Evolutionary conservation across 176 grass and related monocot genomes (phyloP).

Genomic region (maize (Zea mays)): Zm-B73-REFERENCE-NAM-5.0 NC_050103.1:177155501-177156000

Average conservation of each 20-base stretch:
- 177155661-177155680: constrained; percentile 48
- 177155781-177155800: constrained; percentile 49
- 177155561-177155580: constrained; percentile 75
- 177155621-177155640: constrained; percentile 47
- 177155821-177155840: constrained; percentile 47
- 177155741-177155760: constrained; percentile 52
- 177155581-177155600: constrained; percentile 71
- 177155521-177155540: constrained; percentile 73
- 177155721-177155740: constrained; percentile 50
- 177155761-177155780: constrained; percentile 40
- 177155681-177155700: constrained; percentile 48
- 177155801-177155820: constrained; percentile 38
- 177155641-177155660: constrained; percentile 46
- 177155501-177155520: constrained; percentile 84
- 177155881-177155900: constrained; percentile 52
- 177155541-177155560: constrained; percentile 58
- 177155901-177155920: constrained; percentile 42
- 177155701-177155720: constrained; percentile 78
- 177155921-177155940: constrained; percentile 28
- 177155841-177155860: constrained; percentile 44
- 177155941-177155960: constrained; percentile 57
- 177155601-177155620: constrained; percentile 48
- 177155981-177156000: constrained; percentile 57
- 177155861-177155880: constrained; percentile 71
- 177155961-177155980: constrained; percentile 52